Evolutionary conservation across 2,329 filamentous ascomycete species (phyloP).

Genomic region (Claviceps spartinae): DNA sequence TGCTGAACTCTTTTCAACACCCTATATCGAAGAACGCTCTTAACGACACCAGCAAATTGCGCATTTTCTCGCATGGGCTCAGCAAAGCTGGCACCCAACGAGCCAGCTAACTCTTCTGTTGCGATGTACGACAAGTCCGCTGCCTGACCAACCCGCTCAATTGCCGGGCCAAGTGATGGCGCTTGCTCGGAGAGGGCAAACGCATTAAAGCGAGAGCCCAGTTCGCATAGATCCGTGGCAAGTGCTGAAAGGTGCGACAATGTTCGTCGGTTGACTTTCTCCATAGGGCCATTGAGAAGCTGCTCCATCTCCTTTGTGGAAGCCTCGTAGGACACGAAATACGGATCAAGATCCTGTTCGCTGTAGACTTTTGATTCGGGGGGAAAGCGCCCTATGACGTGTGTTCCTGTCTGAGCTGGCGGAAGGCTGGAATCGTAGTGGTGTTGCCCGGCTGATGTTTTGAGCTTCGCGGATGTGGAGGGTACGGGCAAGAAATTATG

Average conservation of each 20-base stretch:
- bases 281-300: conserved; percentile 81
- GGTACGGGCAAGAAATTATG: conserved; percentile 84
- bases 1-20: conserved; percentile 92
- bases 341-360: conserved; percentile 87
- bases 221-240: conserved; percentile 77
- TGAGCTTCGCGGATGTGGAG: conserved; percentile 73
- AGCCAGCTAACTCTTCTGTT: conserved; percentile 78
- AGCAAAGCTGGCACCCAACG: conserved; percentile 84
- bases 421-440: conserved; percentile 22
- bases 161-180: conserved; percentile 75
- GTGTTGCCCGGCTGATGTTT: conserved; percentile 33
- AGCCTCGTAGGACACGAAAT: conserved; percentile 86
- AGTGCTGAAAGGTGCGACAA: conserved; percentile 73
- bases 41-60: conserved; percentile 90
- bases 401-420: conserved; percentile 30
- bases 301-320: conserved; percentile 86
- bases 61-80: conserved; percentile 97
- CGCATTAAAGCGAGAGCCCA: conserved; percentile 91
- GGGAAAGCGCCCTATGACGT: conserved; percentile 69
- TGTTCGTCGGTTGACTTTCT: conserved; percentile 87
- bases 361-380: conserved; percentile 61
- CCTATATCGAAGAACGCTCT: conserved; percentile 75
- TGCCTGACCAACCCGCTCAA: conserved; percentile 88
- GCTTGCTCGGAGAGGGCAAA: conserved; percentile 92
- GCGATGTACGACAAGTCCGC: conserved; percentile 93